Evolutionary conservation across 164 flowering plant genomes (phyloP), one percentile per base, ranked within the genome.

Genomic region (Warburgia ugandensis): DNA sequence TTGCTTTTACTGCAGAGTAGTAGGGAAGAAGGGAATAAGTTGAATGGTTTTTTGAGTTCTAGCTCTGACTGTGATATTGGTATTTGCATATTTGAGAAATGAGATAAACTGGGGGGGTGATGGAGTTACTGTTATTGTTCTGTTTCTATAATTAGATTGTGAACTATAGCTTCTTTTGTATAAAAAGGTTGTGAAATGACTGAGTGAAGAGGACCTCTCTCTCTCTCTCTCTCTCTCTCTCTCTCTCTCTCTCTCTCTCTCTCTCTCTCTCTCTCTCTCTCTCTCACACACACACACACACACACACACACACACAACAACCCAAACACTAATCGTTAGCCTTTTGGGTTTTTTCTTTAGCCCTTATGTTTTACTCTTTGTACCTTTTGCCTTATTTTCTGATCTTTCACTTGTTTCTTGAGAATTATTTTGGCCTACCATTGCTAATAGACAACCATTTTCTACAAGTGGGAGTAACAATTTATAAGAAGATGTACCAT

Each of bases 51-150:
- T 27, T 56, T 55, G 61, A 64, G 39, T 65, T 64, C 76, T 3
- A 56, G 59, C 48, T 65, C 72, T 6, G 77, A 70, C 32, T 64
- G 63, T 60, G 83, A 79, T 63, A 56, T 77, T 68, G 89, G 92
- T 5, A 69, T 81, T 35, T 86, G 86, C 77, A 50, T 83, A 68
- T 86, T 81, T 68, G 85, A 83, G 27, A 73, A 76, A 52, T 65
- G 66, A 71, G 49, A 52, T 50, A 20, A 31, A 20, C 14, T 29
- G 39, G 14, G 19, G 14, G 1, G 16, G 20, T 11, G 32, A 25
- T 27, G 36, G 17, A 43, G 27, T 62, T 48, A n/a, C 37, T 57
- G 10, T 48, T 26, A 47, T 56, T 28, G n/a, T n/a, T n/a, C n/a
- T 39, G 19, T 22, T 39, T 39, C 6, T 39, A 39, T 39, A 16